Base-by-base conservation (phyloP, 495 filamentous ascomycete species). In the Penicillium canariense region DNA sequence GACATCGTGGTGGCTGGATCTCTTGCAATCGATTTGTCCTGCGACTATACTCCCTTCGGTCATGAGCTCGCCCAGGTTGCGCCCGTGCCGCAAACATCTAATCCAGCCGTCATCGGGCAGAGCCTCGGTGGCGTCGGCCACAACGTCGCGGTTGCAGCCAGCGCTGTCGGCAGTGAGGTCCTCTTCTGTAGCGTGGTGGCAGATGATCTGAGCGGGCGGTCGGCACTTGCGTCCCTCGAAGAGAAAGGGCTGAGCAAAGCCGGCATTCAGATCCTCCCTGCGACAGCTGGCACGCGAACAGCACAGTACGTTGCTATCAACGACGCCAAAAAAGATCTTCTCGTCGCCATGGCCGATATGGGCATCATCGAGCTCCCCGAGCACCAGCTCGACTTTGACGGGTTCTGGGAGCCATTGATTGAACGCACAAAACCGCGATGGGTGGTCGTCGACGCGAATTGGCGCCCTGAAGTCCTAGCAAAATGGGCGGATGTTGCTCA, bases 331-430 rank as follows among this genome's bases (percentile, higher is more conserved):
- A 94, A 92, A 61, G 85, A 91, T 52, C 80, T 98, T 9, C 77
- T 88, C 3, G 65, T 96, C 39, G 92, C 90, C 47, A 95, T 96
- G 88, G 90, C 94, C 15, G 94, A 98, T 66, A 96, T 97, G 90
- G 76, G 74, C 46, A 94, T 98, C 63, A 78, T 96, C 54, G 84
- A 90, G 47, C 68, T 73, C 7, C 61, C 72, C n/a, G 61, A 69
- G 42, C 30, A 67, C 6, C 61, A 70, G 9, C 67, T 78, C 7
- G 58, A 74, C 48, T 73, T 80, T 51, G 65, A 76, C n/a, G 59
- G 62, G 54, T 56, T 80, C 63, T 90, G 86, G 86, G 78, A 81
- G 38, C 78, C 82, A 7, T 68, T 84, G 26, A 65, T 90, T 9
- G 61, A 70, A 18, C 70, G 65, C 11, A 70, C 77, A 9, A 79